Evolutionary conservation across 2,329 filamentous ascomycete species (phyloP).

Genomic region (Microcyclosporella mali): DNA sequence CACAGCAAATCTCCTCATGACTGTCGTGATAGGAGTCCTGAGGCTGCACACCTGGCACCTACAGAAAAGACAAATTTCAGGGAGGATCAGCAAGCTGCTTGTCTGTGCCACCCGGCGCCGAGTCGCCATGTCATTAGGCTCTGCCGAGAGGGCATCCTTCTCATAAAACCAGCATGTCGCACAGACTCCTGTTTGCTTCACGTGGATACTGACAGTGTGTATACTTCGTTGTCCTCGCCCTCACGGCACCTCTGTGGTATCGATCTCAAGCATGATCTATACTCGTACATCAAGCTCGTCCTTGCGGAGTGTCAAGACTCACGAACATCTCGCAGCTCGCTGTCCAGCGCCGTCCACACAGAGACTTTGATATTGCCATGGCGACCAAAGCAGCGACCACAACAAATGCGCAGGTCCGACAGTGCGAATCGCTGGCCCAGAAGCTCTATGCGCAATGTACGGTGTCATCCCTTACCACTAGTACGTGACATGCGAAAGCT

Average conservation of each 20-base stretch:
- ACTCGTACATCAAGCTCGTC: too few relatives aligned
- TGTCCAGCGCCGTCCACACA: too few relatives aligned
- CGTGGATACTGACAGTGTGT: slow-evolving; percentile 1
- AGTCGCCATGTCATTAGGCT: background rate
- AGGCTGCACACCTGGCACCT: too few relatives aligned
- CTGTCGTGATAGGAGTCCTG: too few relatives aligned
- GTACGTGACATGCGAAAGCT: background rate
- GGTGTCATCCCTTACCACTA: background rate
- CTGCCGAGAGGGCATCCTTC: background rate
- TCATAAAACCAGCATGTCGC: background rate
- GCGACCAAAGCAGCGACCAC: too few relatives aligned
- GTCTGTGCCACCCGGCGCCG: background rate
- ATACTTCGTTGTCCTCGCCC: background rate
- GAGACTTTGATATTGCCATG: too few relatives aligned
- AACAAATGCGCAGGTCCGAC: background rate
- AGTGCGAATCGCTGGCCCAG: slow-evolving; percentile 10
- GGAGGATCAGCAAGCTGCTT: background rate
- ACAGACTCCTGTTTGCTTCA: slow-evolving; percentile 2
- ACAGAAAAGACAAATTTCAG: background rate
- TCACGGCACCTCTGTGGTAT: too few relatives aligned
- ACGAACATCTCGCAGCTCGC: too few relatives aligned
- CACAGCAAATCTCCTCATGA: too few relatives aligned
- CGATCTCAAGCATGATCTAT: too few relatives aligned
- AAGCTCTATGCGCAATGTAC: slow-evolving; percentile 14
- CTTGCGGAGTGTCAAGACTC: too few relatives aligned